These are phyloP conservation scores for Xylaria sp. DNA, from an alignment of 2,329 filamentous ascomycete species.

Conservation along the genomic window DNA sequence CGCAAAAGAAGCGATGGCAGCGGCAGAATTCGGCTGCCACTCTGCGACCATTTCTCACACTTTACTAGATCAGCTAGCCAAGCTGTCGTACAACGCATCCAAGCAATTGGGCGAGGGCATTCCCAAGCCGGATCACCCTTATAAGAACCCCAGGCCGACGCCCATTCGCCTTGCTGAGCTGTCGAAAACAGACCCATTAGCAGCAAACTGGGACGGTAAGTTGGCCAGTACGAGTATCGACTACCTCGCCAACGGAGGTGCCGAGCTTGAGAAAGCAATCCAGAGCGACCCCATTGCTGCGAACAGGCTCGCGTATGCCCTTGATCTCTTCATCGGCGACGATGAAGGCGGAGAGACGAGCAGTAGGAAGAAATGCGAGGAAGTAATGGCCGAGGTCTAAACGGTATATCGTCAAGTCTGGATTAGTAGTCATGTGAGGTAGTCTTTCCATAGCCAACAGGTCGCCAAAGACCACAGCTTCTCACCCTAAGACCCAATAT, in stretches of 20 bases:
- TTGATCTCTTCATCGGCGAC: slow-evolving; percentile 47
- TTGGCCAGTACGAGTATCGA: slow-evolving; percentile 46
- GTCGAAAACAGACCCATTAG: slow-evolving; percentile 47
- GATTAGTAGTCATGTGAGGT: neutral
- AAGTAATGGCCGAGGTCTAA: slow-evolving; percentile 26
- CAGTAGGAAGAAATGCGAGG: slow-evolving; percentile 47
- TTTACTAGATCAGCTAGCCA: slow-evolving; percentile 43
- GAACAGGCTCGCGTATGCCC: slow-evolving; percentile 46
- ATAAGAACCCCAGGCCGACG: slow-evolving; percentile 43
- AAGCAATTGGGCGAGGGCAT: slow-evolving; percentile 47
- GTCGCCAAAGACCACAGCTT: too few relatives aligned
- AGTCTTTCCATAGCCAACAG: neutral
- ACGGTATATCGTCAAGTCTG: neutral
- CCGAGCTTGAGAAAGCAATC: slow-evolving; percentile 50
- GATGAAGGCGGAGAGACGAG: slow-evolving; percentile 41
- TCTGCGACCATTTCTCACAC: slow-evolving; percentile 51
- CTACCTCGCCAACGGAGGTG: slow-evolving; percentile 53
- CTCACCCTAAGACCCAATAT: neutral
- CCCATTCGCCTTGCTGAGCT: slow-evolving; percentile 45
- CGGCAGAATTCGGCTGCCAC: slow-evolving; percentile 53
- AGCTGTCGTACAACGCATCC: slow-evolving; percentile 45
- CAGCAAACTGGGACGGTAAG: slow-evolving; percentile 48
- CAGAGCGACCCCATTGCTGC: slow-evolving; percentile 46
- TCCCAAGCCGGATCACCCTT: slow-evolving; percentile 49
- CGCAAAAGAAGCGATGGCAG: slow-evolving; percentile 51